A percentile compares a stretch with the other conserved stretches of the same genome.
These are phyloP conservation scores for Aureobasidium vineae DNA, from an alignment of 2,329 filamentous ascomycete species.

Conservation along the genomic window DNA sequence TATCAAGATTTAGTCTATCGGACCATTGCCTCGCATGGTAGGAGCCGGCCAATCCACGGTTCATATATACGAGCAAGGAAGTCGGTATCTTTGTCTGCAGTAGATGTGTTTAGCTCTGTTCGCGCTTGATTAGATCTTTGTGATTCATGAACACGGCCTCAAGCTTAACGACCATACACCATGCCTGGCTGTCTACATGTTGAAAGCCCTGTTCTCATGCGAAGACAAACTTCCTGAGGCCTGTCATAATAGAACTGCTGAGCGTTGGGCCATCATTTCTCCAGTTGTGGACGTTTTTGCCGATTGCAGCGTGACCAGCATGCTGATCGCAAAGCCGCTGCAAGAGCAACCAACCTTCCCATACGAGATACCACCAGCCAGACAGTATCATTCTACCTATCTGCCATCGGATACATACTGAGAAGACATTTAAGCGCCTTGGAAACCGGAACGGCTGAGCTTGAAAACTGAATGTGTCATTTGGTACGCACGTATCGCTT, in stretches of 20 bases:
- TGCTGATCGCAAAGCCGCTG: not conserved
- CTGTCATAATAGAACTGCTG: not conserved
- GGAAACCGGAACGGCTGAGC: slow-evolving; percentile 2
- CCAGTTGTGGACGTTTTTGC: slow-evolving; percentile 2
- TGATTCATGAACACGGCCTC: not conserved
- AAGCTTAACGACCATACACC: not conserved
- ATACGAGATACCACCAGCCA: not conserved
- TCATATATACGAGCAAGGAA: not conserved
- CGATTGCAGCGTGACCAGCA: not conserved
- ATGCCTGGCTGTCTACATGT: not conserved
- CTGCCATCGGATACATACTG: not conserved
- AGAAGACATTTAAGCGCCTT: not conserved
- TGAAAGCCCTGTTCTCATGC: not conserved
- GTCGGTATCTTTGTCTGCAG: not conserved
- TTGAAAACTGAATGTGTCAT: not conserved
- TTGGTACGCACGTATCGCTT: slow-evolving; percentile 21
- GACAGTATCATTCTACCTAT: not conserved
- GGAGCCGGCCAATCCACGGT: no score
- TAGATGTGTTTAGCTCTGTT: not conserved
- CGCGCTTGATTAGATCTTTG: not conserved
- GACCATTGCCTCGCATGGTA: not conserved
- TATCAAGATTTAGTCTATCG: slow-evolving; percentile 1
- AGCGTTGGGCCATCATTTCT: not conserved
- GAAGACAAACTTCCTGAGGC: not conserved
- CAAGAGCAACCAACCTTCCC: not conserved